Base-by-base conservation (phyloP, 2,329 filamentous ascomycete genomes). In the Septoria petroselini region DNA sequence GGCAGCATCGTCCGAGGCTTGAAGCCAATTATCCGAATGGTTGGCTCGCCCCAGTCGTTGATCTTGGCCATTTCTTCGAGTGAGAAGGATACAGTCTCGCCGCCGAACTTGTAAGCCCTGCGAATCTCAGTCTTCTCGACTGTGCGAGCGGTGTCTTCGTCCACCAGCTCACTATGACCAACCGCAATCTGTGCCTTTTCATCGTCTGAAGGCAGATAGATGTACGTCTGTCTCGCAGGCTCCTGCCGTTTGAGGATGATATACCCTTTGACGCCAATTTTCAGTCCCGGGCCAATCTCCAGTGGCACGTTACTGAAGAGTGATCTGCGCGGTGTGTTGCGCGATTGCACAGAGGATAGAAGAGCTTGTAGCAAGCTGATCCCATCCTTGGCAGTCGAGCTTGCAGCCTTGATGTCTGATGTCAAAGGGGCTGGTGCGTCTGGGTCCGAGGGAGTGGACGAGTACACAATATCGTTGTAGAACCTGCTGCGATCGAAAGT, bases 31-130 rank as follows among this genome's bases (percentile, higher is more conserved):
- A 98, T 86, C 4, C 90, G 84, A 49, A 98, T 86, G 9, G 88
- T 76, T 0, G 89, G 88, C 1, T 86, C 78, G 2, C 91, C 91
- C 61, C 95, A 95, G 58, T 88, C 75, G 54, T 84, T 84, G 51
- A 98, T 76, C 15, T 79, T 73, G 50, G 84, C 85, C 53, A 91
- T 82, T 67, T 98, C 91, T 27, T 96, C 90, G 0, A 84, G 79
- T 0, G 84, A 84, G 67, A 98, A 98, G 41, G 85, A 80, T 39
- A 98, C 82, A 40, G 89, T 89, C 58, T 95, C 88, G 31, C 89
- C 91, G 9, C 91, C 93, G 64, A 97, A 97, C 62, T 93, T 96
- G 75, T 93, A 98, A 0, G 91, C 93, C 69, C 93, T 96, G 52
- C 86, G 86, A 15, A 94, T 80, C 62, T 97, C 90, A 2, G 72